Base-by-base conservation (phyloP, 2,329 filamentous ascomycete genomes). In the Cladobotryum mycophilum region DNA sequence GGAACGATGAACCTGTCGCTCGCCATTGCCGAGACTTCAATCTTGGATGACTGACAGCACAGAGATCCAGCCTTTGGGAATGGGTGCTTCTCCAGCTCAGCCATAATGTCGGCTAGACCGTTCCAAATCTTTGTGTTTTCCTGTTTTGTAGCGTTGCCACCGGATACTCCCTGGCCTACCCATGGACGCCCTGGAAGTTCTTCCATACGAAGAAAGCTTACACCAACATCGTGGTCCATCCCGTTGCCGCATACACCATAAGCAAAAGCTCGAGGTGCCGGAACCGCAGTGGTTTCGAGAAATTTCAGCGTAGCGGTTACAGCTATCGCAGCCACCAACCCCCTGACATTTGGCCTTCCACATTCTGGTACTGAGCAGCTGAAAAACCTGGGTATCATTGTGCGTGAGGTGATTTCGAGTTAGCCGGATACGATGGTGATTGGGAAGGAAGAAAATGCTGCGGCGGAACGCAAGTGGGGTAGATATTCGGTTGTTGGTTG, bases 1-100 rank as follows among this genome's bases (percentile, higher is more conserved):
- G 63, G 56, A 42, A 49, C 49, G 45, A 63, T 56, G 47, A 64
- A 64, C 33, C 62, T 60, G 52, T 64, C 63, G 42, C 60, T 65
- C 2, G 60, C 62, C n/a, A 48, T 35, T 20, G 58, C 58, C 12
- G 57, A 61, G 3, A 64, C 56, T 42, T 33, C 13, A 11, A 52
- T 44, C n/a, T 52, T 8, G 11, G 53, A 45, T 15, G 40, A 43
- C 38, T 52, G 15, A 33, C 54, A 41, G 34, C 8, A 51, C 13
- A 64, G 51, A 51, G 61, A 64, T 9, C 61, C 62, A 12, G 57
- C 60, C 49, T 56, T 53, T n/a, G 38, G 22, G 14, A 60, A 64
- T 11, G 56, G 51, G 47, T 60, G 56, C 45, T 56, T 56, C 41
- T 59, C 59, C 35, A 65, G 43, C 45, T 67, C 63, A 2, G 45